Base-by-base conservation (phyloP, 2,329 filamentous ascomycete genomes). In the Venturiaceae sp. region DNA sequence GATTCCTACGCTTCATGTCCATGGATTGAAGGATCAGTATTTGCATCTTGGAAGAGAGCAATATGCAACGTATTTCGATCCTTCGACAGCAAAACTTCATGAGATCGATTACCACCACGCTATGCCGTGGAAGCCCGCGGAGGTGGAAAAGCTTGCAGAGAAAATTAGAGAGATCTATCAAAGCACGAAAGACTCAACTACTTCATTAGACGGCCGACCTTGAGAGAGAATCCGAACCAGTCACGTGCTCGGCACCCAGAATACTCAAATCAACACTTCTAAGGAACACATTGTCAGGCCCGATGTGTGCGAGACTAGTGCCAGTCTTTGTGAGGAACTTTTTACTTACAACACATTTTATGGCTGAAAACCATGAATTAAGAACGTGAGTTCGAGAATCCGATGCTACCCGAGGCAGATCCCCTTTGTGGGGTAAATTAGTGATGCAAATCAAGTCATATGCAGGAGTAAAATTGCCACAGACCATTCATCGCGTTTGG, bases 61-160 rank as follows among this genome's bases (percentile, higher is more conserved):
- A 33, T 52, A 53, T 9, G 46, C 30, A 11, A 57, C 13, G 2
- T 58, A 60, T 39, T 60, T 37, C 30, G 55, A 57, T 11, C 54
- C 30, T 19, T 36, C 32, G 16, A 58, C 33, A 21, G 46, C 54
- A 16, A 58, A 28, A 8, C 34, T 57, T 32, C 36, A 19, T 55
- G 58, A 60, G 36, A 58, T 60, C 28, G 34, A 60, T 37, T 60
- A 60, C 21, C 58, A 60, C 32, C 58, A 60, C 36, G 58, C 58
- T 8, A 60, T 60, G 58, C 58, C 58, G 19, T 60, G 58, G 58
- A 36, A 32, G 5, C 21, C n/a, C 19, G 34, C 30, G 16, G 58
- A 60, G 21, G 33, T 58, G 9, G 44, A 53, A 1, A 11, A 3
- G 16, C 52, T 60, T 19, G 55, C 58, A 26, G 55, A 56, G 3